Conservation (phyloP, 495 filamentous ascomycete species). For the Xanthoparmelia taractica region DNA sequence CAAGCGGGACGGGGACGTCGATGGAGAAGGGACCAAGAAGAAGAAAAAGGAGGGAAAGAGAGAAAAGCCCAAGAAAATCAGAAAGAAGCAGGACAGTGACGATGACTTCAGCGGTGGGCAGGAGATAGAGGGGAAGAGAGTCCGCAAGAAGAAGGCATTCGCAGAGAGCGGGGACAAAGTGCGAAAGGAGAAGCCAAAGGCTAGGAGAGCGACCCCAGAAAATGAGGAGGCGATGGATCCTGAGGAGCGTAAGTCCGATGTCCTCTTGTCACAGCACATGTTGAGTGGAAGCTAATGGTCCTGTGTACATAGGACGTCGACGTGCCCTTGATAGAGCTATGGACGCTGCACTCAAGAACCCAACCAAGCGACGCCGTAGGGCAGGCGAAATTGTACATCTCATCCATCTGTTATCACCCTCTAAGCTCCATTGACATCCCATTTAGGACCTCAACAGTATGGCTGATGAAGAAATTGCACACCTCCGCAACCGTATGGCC, state of each 20-base stretch:
- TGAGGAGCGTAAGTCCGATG: slow-evolving; percentile 40
- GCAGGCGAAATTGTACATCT: slow-evolving; percentile 78
- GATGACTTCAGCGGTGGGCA: slow-evolving; percentile 51
- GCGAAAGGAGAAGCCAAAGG: slow-evolving; percentile 39
- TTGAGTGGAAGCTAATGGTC: slow-evolving; percentile 31
- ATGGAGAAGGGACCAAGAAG: slow-evolving; percentile 47
- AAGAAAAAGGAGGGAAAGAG: slow-evolving; percentile 69
- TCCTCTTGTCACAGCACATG: background rate
- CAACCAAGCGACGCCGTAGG: slow-evolving; percentile 72
- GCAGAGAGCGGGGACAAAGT: slow-evolving; percentile 36
- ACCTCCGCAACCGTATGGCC: slow-evolving; percentile 85
- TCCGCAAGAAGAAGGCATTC: slow-evolving; percentile 37
- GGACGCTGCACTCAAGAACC: slow-evolving; percentile 77
- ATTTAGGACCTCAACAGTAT: slow-evolving; percentile 78
- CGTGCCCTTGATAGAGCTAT: slow-evolving; percentile 77
- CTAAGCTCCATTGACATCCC: slow-evolving; percentile 21
- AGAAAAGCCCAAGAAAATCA: slow-evolving; percentile 64
- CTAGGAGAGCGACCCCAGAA: slow-evolving; percentile 43
- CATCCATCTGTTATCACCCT: background rate
- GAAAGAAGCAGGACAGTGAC: slow-evolving; percentile 46
- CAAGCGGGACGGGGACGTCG: slow-evolving; percentile 60
- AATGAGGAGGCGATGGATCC: slow-evolving; percentile 57
- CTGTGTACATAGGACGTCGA: slow-evolving; percentile 56
- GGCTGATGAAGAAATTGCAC: slow-evolving; percentile 81
- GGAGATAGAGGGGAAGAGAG: slow-evolving; percentile 47